Conservation (phyloP, 1,284 basidiomycete genomes). For the Pyrrhoderma noxium region DNA sequence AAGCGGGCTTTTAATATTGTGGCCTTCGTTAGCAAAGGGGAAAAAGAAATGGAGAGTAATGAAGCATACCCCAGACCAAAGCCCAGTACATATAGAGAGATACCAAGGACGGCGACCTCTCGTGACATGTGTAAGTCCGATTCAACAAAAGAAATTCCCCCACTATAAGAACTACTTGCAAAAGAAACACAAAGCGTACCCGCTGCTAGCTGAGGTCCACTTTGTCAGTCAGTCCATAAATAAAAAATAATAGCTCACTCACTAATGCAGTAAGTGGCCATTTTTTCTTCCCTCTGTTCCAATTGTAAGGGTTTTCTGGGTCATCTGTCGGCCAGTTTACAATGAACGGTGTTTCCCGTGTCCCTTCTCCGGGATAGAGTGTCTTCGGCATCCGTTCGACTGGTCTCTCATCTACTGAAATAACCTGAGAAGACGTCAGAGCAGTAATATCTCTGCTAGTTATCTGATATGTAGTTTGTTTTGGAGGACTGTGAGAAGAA, state of each 20-base stretch:
- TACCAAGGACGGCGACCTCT: constrained; percentile 51
- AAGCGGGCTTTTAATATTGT: constrained; percentile 34
- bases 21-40: constrained; percentile 19
- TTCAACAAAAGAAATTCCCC: constrained; percentile 43
- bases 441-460: no score
- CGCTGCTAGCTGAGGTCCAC: constrained; percentile 32
- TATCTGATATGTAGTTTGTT: no score
- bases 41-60: constrained; percentile 3
- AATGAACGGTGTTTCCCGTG: constrained; percentile 42
- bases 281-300: constrained; percentile 36
- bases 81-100: constrained; percentile 53
- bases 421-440: no score
- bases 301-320: constrained; percentile 58
- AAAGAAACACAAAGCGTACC: constrained; percentile 58
- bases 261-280: constrained; percentile 54
- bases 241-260: constrained; percentile 14
- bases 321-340: constrained; percentile 53
- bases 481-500: no score
- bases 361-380: constrained; percentile 38
- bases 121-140: constrained; percentile 42
- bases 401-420: no score
- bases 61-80: constrained; percentile 31
- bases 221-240: constrained; percentile 3
- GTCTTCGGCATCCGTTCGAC: no score
- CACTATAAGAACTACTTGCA: constrained; percentile 51